Evolutionary conservation across 1,139 yeast genomes (phyloP), one percentile per base, ranked within the genome.

Genomic region (Candida sanyaensis): DNA sequence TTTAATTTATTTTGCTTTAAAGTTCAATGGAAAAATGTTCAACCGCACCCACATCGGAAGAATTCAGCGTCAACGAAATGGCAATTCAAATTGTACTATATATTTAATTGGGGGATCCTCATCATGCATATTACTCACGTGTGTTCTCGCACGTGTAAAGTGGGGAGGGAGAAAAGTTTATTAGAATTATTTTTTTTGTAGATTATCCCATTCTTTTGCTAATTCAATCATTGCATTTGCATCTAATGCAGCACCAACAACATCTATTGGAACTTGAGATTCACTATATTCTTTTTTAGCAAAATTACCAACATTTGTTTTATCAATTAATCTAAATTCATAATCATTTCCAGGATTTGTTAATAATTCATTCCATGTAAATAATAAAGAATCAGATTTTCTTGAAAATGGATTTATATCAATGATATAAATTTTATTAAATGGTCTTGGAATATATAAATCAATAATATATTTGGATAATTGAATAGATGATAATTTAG

Each of bases 231-330:
- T 81, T 1, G 83, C 74, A 24, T 73, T 72, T 0, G 89, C 75
- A 58, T 88, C 83, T 53, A 81, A 62, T 28, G 89, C 76, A 1
- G 97, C 97, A 62, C 90, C 95, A 5, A 93, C 86, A 29, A 95
- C 83, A 58, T 93, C 99, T 46, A 81, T 74, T 0, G 99, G 99
- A 2, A 93, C 97, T 59, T 88, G 92, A 61, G 86, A 90, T 60
- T 92, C 96, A 3, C 96, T 82, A 61, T 88, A 93, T 47, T 90
- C 96, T 55, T 86, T 88, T 1, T 83, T 70, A 0, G 89, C 86
- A 68, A 91, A 89, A 30, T 93, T 73, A 0, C 88, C 86, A 27
- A 87, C 75, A 50, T 86, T 83, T 38, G 83, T 81, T 55, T 81
- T 79, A 2, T 83, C 77, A 10, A 93, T 84, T 10, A 92, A 65